Percentiles rank a stretch among this genome's conserved stretches.
Conservation (phyloP, 306 rosid species). For the Casuarina equisetifolia region DNA sequence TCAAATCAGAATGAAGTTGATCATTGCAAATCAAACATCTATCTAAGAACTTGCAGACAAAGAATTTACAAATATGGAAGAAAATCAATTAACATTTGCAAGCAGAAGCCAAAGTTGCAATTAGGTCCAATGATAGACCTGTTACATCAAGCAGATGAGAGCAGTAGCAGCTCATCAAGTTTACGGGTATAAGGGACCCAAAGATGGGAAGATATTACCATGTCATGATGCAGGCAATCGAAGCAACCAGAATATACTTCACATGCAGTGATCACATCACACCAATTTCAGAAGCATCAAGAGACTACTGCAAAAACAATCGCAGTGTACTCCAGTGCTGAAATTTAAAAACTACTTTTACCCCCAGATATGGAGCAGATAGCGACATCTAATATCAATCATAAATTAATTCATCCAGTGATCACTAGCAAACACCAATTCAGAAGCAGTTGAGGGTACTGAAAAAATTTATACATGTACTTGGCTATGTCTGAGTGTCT, state of each 20-base stretch:
- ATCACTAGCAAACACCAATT: neutral
- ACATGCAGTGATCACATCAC: neutral
- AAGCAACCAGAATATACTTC: neutral
- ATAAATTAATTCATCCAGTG: neutral
- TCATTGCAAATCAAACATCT: conserved; percentile 21
- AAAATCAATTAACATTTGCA: neutral
- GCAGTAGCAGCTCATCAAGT: neutral
- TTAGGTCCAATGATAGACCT: neutral
- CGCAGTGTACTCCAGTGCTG: neutral
- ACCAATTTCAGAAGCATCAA: neutral
- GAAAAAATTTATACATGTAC: neutral
- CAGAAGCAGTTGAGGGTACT: neutral
- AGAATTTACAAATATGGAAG: neutral
- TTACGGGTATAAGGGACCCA: neutral
- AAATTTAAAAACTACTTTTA: neutral
- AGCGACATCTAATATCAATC: neutral
- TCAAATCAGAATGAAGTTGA: conserved; percentile 18
- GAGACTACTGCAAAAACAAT: neutral
- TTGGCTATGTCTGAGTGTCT: neutral
- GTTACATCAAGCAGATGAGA: neutral
- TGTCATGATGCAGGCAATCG: neutral
- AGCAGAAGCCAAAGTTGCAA: neutral
- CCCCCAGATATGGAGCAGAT: neutral
- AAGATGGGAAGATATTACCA: neutral
- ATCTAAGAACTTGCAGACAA: conserved; percentile 13